Percentiles rank a stretch among this genome's conserved stretches.
These are phyloP conservation scores for Erysiphe neolycopersici DNA, from an alignment of 2,329 filamentous ascomycete genomes.

Conservation along the genomic window DNA sequence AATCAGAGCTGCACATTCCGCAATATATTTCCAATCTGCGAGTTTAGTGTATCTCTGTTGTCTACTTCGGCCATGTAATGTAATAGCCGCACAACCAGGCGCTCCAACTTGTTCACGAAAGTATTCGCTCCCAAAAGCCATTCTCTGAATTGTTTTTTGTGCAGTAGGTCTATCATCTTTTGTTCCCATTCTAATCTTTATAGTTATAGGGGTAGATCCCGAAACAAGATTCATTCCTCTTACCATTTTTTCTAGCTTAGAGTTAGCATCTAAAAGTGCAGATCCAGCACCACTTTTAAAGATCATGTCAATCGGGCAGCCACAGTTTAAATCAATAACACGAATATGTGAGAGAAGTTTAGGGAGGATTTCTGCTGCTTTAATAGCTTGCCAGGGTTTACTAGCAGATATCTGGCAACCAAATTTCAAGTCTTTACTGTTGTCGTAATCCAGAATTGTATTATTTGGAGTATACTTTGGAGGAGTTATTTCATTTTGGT, in stretches of 20 bases:
- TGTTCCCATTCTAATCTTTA: conserved; percentile 84
- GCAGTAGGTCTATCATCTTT: conserved; percentile 56
- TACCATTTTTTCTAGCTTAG: conserved; percentile 82
- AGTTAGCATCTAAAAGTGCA: conserved; percentile 63
- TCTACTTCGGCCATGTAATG: conserved; percentile 73
- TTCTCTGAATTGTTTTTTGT: conserved; percentile 51
- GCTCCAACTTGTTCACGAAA: conserved; percentile 42
- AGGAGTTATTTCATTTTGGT: conserved; percentile 54
- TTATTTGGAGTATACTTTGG: conserved; percentile 33
- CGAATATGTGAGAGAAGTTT: conserved; percentile 57
- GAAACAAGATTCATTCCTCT: conserved; percentile 90
- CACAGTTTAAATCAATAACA: conserved; percentile 86
- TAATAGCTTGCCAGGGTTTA: conserved; percentile 73
- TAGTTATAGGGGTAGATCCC: conserved; percentile 69
- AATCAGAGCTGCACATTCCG: conserved; percentile 65
- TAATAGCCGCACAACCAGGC: conserved; percentile 79
- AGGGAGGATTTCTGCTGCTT: conserved; percentile 60
- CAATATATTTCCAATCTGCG: conserved; percentile 92
- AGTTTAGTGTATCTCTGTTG: conserved; percentile 81
- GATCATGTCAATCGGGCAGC: conserved; percentile 87
- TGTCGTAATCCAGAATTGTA: conserved; percentile 53
- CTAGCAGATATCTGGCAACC: conserved; percentile 82
- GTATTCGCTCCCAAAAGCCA: conserved; percentile 57
- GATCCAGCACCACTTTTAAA: conserved; percentile 74
- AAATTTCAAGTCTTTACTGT: conserved; percentile 61